phyloP scores from a whole-genome alignment of 2,329 filamentous ascomycete species.

The Cadophora luteo-olivacea region DNA sequence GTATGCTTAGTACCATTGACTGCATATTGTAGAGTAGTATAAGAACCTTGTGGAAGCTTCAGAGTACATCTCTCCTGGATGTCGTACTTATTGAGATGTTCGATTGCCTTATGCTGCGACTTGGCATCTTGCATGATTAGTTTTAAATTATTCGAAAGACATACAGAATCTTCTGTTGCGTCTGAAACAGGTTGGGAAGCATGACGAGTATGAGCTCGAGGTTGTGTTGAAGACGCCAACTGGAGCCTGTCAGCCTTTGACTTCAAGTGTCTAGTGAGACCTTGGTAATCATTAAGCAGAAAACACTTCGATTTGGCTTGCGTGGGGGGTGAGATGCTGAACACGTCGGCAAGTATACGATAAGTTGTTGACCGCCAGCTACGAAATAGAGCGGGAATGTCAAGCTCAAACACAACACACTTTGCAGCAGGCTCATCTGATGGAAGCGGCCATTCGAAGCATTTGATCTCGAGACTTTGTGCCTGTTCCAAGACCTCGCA shows the following conservation, averaged over 20 bases:
- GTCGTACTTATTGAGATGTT: constrained; percentile 31
- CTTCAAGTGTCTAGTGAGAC: constrained; percentile 20
- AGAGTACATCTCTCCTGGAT: constrained; percentile 50
- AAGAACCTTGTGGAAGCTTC: constrained; percentile 43
- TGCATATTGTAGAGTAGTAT: constrained; percentile 38
- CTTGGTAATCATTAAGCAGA: constrained; percentile 20
- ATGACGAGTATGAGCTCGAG: constrained; percentile 45
- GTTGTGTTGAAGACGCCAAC: constrained; percentile 32
- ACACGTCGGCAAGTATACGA: constrained; percentile 50
- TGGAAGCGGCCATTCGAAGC: constrained; percentile 65
- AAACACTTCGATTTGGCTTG: constrained; percentile 16
- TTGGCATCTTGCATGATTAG: constrained; percentile 49
- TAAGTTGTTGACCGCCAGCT: constrained; percentile 57
- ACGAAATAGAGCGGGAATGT: constrained; percentile 48
- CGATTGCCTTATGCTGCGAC: constrained; percentile 24
- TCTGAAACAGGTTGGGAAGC: constrained; percentile 35
- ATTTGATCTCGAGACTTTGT: constrained; percentile 49
- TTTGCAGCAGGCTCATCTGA: constrained; percentile 44
- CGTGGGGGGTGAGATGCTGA: constrained; percentile 38
- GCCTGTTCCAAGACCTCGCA: constrained; percentile 48
- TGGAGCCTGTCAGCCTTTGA: constrained; percentile 24
- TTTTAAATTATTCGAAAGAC: constrained; percentile 52
- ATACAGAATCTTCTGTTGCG: constrained; percentile 48
- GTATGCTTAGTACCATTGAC: constrained; percentile 36
- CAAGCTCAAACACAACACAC: constrained; percentile 60